Percentiles rank a stretch among this genome's conserved stretches.
phyloP scores from a whole-genome alignment of 225 moss, liverwort and hornwort species.

The Anthoceros angustus region DNA sequence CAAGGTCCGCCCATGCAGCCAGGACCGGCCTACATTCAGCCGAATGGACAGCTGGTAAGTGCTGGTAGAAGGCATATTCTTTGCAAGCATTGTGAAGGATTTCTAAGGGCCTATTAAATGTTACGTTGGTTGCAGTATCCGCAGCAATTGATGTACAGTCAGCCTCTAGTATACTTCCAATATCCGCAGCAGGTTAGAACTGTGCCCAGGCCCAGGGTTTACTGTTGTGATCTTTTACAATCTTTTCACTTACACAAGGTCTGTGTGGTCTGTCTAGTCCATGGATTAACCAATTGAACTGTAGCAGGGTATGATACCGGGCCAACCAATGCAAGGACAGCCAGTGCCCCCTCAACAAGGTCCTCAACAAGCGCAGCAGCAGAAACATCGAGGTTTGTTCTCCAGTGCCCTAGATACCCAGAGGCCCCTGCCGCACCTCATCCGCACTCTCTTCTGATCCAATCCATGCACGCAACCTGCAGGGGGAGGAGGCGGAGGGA shows the following conservation, averaged over 20 bases:
- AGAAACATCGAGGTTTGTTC: constrained; percentile 42
- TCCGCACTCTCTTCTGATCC: not conserved
- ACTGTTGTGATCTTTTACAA: not conserved
- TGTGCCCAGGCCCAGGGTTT: constrained; percentile 49
- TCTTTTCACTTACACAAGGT: not conserved
- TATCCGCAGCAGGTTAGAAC: constrained; percentile 30
- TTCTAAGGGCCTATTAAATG: not conserved
- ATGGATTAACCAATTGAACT: not conserved
- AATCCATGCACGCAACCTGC: not conserved
- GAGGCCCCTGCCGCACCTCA: not conserved
- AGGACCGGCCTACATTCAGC: constrained; percentile 43
- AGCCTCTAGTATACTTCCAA: constrained; percentile 36
- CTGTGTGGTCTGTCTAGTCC: too few species aligned
- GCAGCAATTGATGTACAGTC: constrained; percentile 60
- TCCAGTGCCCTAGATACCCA: too few species aligned
- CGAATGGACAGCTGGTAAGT: constrained; percentile 56
- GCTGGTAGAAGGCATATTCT: not conserved
- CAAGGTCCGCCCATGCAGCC: constrained; percentile 66
- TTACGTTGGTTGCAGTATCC: constrained; percentile 33
- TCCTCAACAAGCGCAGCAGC: constrained; percentile 57
- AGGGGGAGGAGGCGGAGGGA: constrained; percentile 26
- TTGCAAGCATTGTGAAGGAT: not conserved
- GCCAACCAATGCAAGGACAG: constrained; percentile 42
- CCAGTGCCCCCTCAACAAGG: constrained; percentile 37
- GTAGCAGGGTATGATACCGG: constrained; percentile 61